Percentiles rank a stretch among this genome's conserved stretches.
Evolutionary conservation across 2,329 filamentous ascomycete genomes (phyloP).

Genomic region (Blastomyces percursus): DNA sequence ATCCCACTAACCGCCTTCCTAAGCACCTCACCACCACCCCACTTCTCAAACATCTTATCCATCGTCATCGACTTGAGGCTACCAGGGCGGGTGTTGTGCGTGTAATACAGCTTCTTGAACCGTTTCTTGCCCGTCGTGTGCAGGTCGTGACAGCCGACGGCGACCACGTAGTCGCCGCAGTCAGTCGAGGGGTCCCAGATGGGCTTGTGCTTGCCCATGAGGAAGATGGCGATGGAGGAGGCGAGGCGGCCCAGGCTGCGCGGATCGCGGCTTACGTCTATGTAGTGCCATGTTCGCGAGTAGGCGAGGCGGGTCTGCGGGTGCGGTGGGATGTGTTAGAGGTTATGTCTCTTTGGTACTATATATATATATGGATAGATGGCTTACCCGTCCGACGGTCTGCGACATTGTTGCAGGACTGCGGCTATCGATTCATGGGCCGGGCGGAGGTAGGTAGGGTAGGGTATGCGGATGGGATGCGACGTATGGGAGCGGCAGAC

Average conservation of each 20-base stretch:
- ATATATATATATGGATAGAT: neutral
- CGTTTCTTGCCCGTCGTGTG: slow-evolving; percentile 86
- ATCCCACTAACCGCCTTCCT: slow-evolving; percentile 89
- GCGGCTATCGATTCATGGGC: slow-evolving; percentile 8
- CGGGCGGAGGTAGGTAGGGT: slow-evolving; percentile 1
- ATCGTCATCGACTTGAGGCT: slow-evolving; percentile 80
- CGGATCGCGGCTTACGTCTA: slow-evolving; percentile 58
- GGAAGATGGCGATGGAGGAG: slow-evolving; percentile 69
- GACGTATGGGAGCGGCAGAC: neutral
- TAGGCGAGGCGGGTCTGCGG: slow-evolving; percentile 86
- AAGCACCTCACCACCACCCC: slow-evolving; percentile 84
- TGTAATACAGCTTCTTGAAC: slow-evolving; percentile 90
- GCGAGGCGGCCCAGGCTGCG: slow-evolving; percentile 85
- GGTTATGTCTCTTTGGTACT: neutral
- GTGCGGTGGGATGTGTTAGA: neutral
- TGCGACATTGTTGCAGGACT: slow-evolving; percentile 31
- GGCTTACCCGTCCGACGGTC: slow-evolving; percentile 34
- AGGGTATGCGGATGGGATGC: neutral
- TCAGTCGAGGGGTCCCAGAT: slow-evolving; percentile 96
- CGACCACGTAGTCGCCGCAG: slow-evolving; percentile 98
- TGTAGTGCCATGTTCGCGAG: slow-evolving; percentile 87
- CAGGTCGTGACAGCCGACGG: slow-evolving; percentile 75
- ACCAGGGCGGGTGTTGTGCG: slow-evolving; percentile 83
- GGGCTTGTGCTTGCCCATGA: slow-evolving; percentile 99
- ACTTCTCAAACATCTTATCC: slow-evolving; percentile 89